These are phyloP conservation scores for Hanseniaspora vineae DNA, from an alignment of 805 yeast genomes.

Conservation along the genomic window DNA sequence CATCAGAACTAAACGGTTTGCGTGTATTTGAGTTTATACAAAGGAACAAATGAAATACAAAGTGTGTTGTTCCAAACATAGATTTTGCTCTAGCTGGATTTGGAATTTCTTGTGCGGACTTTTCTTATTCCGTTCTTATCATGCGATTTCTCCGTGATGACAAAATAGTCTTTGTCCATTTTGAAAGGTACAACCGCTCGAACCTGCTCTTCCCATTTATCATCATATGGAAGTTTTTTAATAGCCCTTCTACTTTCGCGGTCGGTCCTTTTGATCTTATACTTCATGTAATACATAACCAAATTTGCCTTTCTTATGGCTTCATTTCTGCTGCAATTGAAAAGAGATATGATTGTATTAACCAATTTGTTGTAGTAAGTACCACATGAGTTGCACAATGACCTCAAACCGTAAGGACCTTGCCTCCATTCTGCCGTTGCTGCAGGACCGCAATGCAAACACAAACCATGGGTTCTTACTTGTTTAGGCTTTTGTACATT, in stretches of 20 bases:
- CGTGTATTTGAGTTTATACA: no score
- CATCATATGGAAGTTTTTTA: background rate
- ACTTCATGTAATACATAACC: background rate
- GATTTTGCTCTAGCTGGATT: background rate
- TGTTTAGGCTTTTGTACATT: background rate
- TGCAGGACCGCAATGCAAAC: conserved; percentile 60
- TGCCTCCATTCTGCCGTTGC: conserved; percentile 90
- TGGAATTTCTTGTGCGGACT: background rate
- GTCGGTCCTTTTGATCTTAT: background rate
- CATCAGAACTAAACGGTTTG: background rate
- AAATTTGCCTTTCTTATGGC: background rate
- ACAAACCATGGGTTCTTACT: conserved; percentile 18
- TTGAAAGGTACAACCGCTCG: background rate
- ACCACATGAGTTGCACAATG: conserved; percentile 90
- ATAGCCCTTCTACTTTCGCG: background rate
- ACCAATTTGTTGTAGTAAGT: conserved; percentile 53
- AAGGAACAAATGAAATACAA: no score
- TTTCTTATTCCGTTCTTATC: background rate
- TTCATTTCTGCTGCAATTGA: background rate
- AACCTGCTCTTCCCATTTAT: background rate
- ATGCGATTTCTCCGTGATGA: background rate
- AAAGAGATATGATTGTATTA: conserved; percentile 18
- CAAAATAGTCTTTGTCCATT: background rate
- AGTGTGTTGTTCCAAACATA: background rate
- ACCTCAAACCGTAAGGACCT: conserved; percentile 74